Percentiles rank a stretch among this genome's conserved stretches.
phyloP scores from a whole-genome alignment of 2,329 filamentous ascomycete genomes.

The Monosporascus sp. region DNA sequence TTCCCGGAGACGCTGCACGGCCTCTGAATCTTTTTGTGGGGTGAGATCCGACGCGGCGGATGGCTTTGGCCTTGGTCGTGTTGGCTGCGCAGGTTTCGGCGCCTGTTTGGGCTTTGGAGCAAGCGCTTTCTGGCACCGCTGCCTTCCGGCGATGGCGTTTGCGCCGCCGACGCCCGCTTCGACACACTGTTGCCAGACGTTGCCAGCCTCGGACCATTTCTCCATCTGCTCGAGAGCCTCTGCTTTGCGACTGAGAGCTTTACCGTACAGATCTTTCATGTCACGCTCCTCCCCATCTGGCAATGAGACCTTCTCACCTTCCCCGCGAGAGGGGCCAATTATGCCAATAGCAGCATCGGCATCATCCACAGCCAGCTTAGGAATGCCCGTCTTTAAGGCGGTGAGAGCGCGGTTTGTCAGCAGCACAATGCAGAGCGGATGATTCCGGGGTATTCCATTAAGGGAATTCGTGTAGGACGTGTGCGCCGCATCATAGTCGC shows the following conservation, averaged over 20 bases:
- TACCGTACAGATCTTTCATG: conserved; percentile 91
- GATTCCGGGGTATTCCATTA: conserved; percentile 64
- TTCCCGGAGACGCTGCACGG: conserved; percentile 74
- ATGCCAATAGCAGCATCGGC: conserved; percentile 74
- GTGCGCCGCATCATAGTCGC: conserved; percentile 86
- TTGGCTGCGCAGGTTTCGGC: conserved; percentile 39
- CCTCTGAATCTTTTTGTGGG: conserved; percentile 58
- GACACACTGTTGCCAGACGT: conserved; percentile 77
- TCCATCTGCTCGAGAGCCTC: conserved; percentile 95
- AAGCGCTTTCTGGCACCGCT: conserved; percentile 84
- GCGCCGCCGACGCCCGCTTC: conserved; percentile 81
- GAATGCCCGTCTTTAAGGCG: conserved; percentile 84
- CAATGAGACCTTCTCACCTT: conserved; percentile 73
- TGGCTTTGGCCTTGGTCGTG: conserved; percentile 39
- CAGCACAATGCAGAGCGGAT: conserved; percentile 83
- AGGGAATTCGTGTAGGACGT: conserved; percentile 76
- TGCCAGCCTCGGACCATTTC: conserved; percentile 79
- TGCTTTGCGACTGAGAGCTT: conserved; percentile 89
- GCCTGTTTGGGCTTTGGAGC: conserved; percentile 57
- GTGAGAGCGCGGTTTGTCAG: conserved; percentile 89
- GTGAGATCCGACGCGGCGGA: conserved; percentile 35
- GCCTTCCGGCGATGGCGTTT: conserved; percentile 77
- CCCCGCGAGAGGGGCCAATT: conserved; percentile 74
- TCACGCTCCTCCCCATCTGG: conserved; percentile 64
- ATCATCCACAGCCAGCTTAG: conserved; percentile 80